Conservation (phyloP, 352 stramenopile genomes). For the Phytopythium mirpurense region DNA sequence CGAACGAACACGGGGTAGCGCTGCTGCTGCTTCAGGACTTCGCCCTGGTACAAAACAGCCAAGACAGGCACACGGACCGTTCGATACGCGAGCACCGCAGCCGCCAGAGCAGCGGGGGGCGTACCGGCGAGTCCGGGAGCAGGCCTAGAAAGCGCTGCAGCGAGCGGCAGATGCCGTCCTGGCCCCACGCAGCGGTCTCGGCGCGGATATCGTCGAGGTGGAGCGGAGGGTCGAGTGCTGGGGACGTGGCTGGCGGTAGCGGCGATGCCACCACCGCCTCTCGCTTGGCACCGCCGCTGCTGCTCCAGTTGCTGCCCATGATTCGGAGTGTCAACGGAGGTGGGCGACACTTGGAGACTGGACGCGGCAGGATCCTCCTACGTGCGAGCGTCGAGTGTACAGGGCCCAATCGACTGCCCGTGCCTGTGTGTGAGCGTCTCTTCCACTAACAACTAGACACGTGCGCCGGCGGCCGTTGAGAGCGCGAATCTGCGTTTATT, state of each 20-base stretch:
- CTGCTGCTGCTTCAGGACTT: constrained; percentile 37
- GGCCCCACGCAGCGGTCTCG: constrained; percentile 38
- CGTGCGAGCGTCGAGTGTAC: neutral
- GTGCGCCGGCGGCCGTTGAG: neutral
- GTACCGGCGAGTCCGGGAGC: constrained; percentile 48
- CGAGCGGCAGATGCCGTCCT: constrained; percentile 40
- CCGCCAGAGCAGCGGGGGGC: neutral
- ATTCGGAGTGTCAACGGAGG: neutral
- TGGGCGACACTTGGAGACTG: neutral
- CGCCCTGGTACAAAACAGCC: constrained; percentile 17
- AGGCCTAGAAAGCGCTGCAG: constrained; percentile 56
- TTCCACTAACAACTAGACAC: neutral
- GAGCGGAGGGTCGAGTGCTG: too few species aligned
- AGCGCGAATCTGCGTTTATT: neutral
- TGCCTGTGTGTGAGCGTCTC: neutral
- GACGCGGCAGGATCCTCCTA: too few species aligned
- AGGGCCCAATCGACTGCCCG: neutral
- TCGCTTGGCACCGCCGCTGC: neutral
- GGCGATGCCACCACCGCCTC: too few species aligned
- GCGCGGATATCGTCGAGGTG: constrained; percentile 53
- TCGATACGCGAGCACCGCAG: neutral
- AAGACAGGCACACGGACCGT: neutral
- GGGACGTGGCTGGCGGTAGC: too few species aligned
- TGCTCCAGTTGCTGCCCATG: constrained; percentile 1
- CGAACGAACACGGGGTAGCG: constrained; percentile 25